Percentiles rank a stretch among this genome's conserved stretches.
Evolutionary conservation across 768 basidiomycete genomes (phyloP).

Genomic region (Leccinellum albellum): DNA sequence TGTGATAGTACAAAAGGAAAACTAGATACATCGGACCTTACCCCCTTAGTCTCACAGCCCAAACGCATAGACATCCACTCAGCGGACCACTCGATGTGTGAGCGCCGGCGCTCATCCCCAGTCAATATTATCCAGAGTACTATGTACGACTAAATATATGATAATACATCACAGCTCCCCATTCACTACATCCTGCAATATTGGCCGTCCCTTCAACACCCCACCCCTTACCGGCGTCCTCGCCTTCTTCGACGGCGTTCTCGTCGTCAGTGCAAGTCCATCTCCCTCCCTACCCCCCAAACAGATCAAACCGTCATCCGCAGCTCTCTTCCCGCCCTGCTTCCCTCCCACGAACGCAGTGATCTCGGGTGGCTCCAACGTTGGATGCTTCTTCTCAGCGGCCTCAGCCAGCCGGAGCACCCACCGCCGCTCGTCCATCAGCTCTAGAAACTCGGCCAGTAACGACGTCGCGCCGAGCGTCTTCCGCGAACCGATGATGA

Average conservation of each 20-base stretch:
- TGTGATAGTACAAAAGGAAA: no score
- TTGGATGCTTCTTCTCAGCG: slow-evolving; percentile 53
- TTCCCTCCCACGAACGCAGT: slow-evolving; percentile 3
- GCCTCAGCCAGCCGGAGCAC: slow-evolving; percentile 52
- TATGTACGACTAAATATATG: background rate
- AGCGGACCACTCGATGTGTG: background rate
- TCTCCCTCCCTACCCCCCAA: background rate
- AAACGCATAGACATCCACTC: no score
- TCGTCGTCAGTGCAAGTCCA: background rate
- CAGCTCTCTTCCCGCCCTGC: slow-evolving; percentile 14
- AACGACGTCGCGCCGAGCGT: slow-evolving; percentile 66
- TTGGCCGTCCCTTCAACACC: slow-evolving; percentile 52
- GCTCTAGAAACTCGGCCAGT: slow-evolving; percentile 67
- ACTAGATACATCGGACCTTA: no score
- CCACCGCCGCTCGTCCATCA: slow-evolving; percentile 77
- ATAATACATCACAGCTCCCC: slow-evolving; percentile 26
- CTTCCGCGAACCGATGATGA: slow-evolving; percentile 83
- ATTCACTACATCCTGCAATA: slow-evolving; percentile 60
- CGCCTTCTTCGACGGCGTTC: slow-evolving; percentile 35
- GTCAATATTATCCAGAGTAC: background rate
- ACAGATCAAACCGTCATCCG: background rate
- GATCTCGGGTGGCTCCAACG: slow-evolving; percentile 18
- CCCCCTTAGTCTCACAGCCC: background rate
- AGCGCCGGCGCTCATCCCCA: background rate
- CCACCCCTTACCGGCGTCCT: slow-evolving; percentile 36